A percentile compares a stretch with the other conserved stretches of the same genome.
phyloP scores from a whole-genome alignment of 140 eudicot species.

The Erigeron philadelphicus region DNA sequence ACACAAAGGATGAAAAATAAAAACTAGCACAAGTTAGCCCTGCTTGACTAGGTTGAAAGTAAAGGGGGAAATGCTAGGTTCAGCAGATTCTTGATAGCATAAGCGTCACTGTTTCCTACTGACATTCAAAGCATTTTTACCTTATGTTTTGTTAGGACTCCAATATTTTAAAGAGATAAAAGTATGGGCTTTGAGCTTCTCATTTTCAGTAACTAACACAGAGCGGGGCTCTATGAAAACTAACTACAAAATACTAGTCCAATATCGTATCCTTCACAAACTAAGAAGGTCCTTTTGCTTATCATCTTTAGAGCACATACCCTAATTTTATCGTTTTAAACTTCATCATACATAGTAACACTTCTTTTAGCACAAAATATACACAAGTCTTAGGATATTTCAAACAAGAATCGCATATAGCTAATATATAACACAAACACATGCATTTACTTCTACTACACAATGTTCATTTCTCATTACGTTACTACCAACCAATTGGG shows the following conservation, averaged over 20 bases:
- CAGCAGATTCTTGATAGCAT: neutral
- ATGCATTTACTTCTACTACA: neutral
- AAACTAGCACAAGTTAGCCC: neutral
- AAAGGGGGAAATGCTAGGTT: neutral
- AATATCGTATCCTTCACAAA: neutral
- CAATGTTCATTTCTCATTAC: neutral
- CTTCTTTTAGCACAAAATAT: constrained; percentile 3
- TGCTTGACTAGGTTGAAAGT: constrained; percentile 16
- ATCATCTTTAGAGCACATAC: constrained; percentile 3
- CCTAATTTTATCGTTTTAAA: constrained; percentile 16
- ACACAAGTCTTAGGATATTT: constrained; percentile 6
- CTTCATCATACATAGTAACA: constrained; percentile 12
- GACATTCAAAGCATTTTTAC: neutral
- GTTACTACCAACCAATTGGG: neutral
- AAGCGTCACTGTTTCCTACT: constrained; percentile 8
- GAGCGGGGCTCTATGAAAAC: neutral
- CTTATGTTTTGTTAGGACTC: neutral
- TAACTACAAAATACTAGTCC: neutral
- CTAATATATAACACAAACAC: neutral
- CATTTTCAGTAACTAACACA: neutral
- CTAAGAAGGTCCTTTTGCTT: neutral
- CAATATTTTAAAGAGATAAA: neutral
- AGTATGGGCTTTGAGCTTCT: neutral
- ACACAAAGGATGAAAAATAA: neutral
- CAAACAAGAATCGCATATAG: constrained; percentile 2